phyloP scores from a whole-genome alignment of 768 basidiomycete genomes.

The Pulveroboletus frians region DNA sequence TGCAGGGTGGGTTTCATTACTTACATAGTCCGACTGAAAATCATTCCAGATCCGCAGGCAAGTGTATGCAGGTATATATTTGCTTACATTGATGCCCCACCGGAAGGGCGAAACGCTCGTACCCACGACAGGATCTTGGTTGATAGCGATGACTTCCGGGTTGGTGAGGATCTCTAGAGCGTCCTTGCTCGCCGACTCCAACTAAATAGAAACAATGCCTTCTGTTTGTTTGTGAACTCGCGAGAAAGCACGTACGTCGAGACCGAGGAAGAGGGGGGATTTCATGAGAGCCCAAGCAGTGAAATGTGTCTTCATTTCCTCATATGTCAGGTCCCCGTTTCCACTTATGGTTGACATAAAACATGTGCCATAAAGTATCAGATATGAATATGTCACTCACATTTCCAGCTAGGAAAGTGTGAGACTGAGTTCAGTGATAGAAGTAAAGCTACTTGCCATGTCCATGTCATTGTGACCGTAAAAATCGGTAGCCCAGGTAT shows the following conservation, averaged over 20 bases:
- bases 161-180: slow-evolving; percentile 56
- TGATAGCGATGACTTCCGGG: slow-evolving; percentile 60
- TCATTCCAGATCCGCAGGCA: neutral
- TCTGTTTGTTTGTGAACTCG: slow-evolving; percentile 1
- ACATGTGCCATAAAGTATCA: neutral
- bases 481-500: slow-evolving; percentile 58
- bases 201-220: slow-evolving; percentile 26
- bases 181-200: slow-evolving; percentile 46
- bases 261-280: slow-evolving; percentile 59
- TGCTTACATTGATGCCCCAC: slow-evolving; percentile 60
- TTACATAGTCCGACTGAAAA: slow-evolving; percentile 34
- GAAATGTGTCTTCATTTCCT: slow-evolving; percentile 66
- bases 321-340: slow-evolving; percentile 55
- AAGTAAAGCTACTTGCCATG: slow-evolving; percentile 40
- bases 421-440: neutral
- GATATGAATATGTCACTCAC: slow-evolving; percentile 27
- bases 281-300: slow-evolving; percentile 72
- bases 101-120: slow-evolving; percentile 61
- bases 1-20: slow-evolving; percentile 49
- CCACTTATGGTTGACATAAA: slow-evolving; percentile 37
- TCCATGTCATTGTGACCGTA: slow-evolving; percentile 68
- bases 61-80: neutral
- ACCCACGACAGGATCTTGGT: slow-evolving; percentile 61
- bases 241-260: slow-evolving; percentile 39
- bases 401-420: slow-evolving; percentile 44